phyloP scores from a whole-genome alignment of 2,329 filamentous ascomycete species.

The Fusarium sp. region DNA sequence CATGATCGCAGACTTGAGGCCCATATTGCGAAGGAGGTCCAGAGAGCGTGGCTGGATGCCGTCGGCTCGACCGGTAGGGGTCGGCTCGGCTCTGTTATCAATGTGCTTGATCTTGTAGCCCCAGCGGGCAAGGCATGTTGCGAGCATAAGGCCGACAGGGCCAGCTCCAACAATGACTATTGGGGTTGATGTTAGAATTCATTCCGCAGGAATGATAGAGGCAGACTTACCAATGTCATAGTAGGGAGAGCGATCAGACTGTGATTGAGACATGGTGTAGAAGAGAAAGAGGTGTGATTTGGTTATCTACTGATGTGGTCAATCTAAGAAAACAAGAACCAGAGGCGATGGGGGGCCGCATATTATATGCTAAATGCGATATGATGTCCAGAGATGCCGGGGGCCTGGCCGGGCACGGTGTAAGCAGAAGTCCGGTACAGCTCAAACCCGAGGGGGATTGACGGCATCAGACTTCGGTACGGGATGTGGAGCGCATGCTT shows the following conservation, averaged over 20 bases:
- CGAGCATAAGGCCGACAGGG: slow-evolving; percentile 88
- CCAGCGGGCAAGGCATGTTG: slow-evolving; percentile 89
- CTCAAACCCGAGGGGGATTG: slow-evolving; percentile 34
- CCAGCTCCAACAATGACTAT: slow-evolving; percentile 89
- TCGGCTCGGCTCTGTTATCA: slow-evolving; percentile 89
- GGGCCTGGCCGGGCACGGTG: slow-evolving; percentile 20
- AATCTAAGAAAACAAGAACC: slow-evolving; percentile 4
- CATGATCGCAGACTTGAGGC: slow-evolving; percentile 89
- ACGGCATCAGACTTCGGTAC: slow-evolving; percentile 42
- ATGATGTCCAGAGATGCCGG: slow-evolving; percentile 26
- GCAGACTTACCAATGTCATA: slow-evolving; percentile 60
- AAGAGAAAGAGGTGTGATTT: slow-evolving; percentile 7
- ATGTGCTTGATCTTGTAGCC: slow-evolving; percentile 96
- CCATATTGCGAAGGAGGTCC: slow-evolving; percentile 90
- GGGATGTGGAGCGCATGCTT: slow-evolving; percentile 28
- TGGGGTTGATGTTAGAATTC: slow-evolving; percentile 39
- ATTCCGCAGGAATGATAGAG: neutral
- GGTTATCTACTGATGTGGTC: slow-evolving; percentile 15
- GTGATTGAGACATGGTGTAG: slow-evolving; percentile 34
- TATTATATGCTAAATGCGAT: slow-evolving; percentile 36
- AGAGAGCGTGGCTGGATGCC: slow-evolving; percentile 92
- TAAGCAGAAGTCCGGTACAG: slow-evolving; percentile 17
- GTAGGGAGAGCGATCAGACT: slow-evolving; percentile 43
- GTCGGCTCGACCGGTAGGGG: slow-evolving; percentile 86
- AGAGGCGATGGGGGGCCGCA: slow-evolving; percentile 19